phyloP scores from a whole-genome alignment of 495 filamentous ascomycete genomes.

The Xylaria scruposa region DNA sequence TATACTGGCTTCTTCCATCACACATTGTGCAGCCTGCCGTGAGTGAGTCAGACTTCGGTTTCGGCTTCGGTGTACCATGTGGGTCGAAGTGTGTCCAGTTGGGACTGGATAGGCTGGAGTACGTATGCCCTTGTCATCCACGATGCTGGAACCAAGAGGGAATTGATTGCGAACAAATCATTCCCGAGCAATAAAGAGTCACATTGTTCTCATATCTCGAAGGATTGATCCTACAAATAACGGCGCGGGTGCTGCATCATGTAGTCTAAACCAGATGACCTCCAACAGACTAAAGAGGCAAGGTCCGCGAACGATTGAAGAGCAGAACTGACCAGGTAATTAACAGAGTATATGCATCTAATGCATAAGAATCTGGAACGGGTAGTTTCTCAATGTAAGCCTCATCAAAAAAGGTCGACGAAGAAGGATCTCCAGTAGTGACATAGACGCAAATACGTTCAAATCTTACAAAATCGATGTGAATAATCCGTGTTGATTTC shows the following conservation, averaged over 20 bases:
- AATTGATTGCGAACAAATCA: neutral
- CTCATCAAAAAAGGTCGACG: neutral
- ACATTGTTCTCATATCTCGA: neutral
- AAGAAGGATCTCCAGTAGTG: neutral
- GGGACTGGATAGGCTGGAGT: neutral
- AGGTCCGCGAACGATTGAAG: neutral
- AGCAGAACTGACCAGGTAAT: neutral
- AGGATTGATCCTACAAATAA: neutral
- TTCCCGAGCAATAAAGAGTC: neutral
- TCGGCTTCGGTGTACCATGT: neutral
- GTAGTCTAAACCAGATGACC: neutral
- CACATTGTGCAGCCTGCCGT: neutral
- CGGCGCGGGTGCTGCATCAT: neutral
- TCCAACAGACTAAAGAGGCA: neutral
- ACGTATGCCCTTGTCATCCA: neutral
- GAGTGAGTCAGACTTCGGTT: slow-evolving; percentile 1
- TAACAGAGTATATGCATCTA: slow-evolving; percentile 21
- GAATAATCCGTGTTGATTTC: neutral
- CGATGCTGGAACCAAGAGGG: neutral
- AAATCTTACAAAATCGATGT: neutral
- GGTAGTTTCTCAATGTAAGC: neutral
- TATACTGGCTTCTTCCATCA: neutral
- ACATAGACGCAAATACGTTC: neutral
- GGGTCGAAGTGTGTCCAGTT: neutral
- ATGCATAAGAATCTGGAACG: neutral